phyloP scores from a whole-genome alignment of 768 basidiomycete species.

The Pleurotus giganteus region DNA sequence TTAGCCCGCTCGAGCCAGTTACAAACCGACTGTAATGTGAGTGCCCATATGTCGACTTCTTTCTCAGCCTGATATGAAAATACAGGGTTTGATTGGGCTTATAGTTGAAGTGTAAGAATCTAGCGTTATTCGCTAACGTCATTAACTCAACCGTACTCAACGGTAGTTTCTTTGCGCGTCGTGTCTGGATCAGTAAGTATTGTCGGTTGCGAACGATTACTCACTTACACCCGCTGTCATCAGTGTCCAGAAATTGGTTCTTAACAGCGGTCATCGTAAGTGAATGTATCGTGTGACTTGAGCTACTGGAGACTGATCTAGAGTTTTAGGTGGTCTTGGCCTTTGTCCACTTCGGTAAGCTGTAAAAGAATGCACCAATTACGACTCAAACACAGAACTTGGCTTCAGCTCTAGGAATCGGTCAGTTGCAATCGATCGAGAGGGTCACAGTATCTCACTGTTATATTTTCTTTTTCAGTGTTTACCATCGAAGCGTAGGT shows the following conservation, averaged over 20 bases:
- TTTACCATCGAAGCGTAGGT: conserved; percentile 45
- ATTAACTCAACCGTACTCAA: conserved; percentile 1
- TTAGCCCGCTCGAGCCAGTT: conserved; percentile 29
- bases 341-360: conserved; percentile 41
- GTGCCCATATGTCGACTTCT: conserved; percentile 9
- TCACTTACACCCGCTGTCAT: background rate
- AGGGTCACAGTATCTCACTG: background rate
- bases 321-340: conserved; percentile 34
- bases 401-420: conserved; percentile 36
- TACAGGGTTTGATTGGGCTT: conserved; percentile 45
- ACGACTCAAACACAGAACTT: background rate
- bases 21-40: conserved; percentile 51
- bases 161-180: conserved; percentile 50
- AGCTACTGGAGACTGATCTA: background rate
- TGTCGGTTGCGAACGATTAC: background rate
- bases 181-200: conserved; percentile 46
- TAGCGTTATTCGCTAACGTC: background rate
- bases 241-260: conserved; percentile 44
- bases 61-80: background rate
- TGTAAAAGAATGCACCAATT: background rate
- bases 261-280: conserved; percentile 43
- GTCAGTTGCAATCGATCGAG: conserved; percentile 21
- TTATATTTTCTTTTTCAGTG: conserved; percentile 27
- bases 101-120: conserved; percentile 43
- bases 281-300: background rate